Conservation (phyloP, 169 alveolate species). For the Plasmodium adleri region DNA sequence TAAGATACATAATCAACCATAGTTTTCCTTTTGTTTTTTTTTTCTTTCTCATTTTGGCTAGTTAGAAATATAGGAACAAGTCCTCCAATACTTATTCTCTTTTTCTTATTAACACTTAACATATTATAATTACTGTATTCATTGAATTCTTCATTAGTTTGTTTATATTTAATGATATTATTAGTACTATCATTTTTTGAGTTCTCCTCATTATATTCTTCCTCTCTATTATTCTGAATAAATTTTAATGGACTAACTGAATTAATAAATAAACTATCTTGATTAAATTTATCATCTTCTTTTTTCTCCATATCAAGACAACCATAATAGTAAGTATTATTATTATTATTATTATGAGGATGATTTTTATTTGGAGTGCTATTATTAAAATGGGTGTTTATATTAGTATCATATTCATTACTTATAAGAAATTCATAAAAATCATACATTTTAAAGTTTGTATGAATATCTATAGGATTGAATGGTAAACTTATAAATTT, state of each 20-base stretch:
- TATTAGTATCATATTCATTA: too few relatives aligned
- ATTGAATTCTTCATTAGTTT: background rate
- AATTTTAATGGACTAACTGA: constrained; percentile 64
- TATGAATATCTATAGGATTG: constrained; percentile 61
- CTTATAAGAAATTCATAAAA: constrained; percentile 58
- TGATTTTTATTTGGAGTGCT: background rate
- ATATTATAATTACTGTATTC: background rate
- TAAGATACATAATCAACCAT: constrained; percentile 17
- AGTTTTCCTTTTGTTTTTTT: constrained; percentile 69
- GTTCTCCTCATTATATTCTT: background rate
- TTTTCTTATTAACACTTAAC: constrained; percentile 42
- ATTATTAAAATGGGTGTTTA: background rate
- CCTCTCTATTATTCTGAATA: background rate
- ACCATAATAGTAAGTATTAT: background rate
- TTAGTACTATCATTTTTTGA: background rate
- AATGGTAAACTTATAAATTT: constrained; percentile 71
- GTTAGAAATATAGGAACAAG: constrained; percentile 65
- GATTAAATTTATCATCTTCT: constrained; percentile 34
- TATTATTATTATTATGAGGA: background rate
- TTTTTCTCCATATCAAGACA: constrained; percentile 1
- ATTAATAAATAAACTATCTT: constrained; percentile 21
- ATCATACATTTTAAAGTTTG: constrained; percentile 46
- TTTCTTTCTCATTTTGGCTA: constrained; percentile 29
- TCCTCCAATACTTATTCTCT: constrained; percentile 75
- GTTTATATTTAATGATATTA: background rate